Conservation (phyloP, 1,284 basidiomycete genomes). For the Phylloboletellus chloephorus region DNA sequence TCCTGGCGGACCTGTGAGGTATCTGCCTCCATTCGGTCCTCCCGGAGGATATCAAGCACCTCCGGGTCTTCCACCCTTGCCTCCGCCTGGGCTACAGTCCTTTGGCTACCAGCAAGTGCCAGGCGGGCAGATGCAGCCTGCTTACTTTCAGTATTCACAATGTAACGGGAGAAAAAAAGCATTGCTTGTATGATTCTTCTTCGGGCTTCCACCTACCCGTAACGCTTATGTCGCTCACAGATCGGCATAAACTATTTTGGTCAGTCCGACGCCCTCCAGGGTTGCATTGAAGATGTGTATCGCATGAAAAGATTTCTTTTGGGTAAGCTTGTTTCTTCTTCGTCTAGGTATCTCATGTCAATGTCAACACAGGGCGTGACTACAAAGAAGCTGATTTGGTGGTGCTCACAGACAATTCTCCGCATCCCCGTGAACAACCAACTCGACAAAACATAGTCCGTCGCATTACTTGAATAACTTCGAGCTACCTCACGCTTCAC, state of each 20-base stretch:
- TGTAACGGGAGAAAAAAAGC: slow-evolving; percentile 80
- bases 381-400: slow-evolving; percentile 83
- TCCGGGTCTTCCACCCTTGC: slow-evolving; percentile 42
- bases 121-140: slow-evolving; percentile 47
- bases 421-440: slow-evolving; percentile 59
- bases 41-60: slow-evolving; percentile 19
- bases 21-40: slow-evolving; percentile 31
- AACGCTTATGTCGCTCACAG: slow-evolving; percentile 32
- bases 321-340: slow-evolving; percentile 39
- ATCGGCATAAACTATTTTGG: slow-evolving; percentile 83
- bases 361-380: slow-evolving; percentile 34
- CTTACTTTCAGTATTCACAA: slow-evolving; percentile 80
- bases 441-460: slow-evolving; percentile 79
- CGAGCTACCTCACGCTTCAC: slow-evolving; percentile 1
- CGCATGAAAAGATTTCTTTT: slow-evolving; percentile 74
- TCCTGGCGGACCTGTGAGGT: slow-evolving; percentile 23
- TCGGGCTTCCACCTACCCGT: neutral
- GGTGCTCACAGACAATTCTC: slow-evolving; percentile 75
- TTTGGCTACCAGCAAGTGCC: slow-evolving; percentile 62
- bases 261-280: slow-evolving; percentile 56
- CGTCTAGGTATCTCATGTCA: neutral
- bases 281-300: slow-evolving; percentile 85
- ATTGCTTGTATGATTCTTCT: slow-evolving; percentile 52
- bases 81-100: slow-evolving; percentile 59
- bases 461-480: slow-evolving; percentile 6